Percentiles rank a stretch among this genome's conserved stretches.
Conservation (phyloP, 441 rosid species). For the Hura crepitans region DNA sequence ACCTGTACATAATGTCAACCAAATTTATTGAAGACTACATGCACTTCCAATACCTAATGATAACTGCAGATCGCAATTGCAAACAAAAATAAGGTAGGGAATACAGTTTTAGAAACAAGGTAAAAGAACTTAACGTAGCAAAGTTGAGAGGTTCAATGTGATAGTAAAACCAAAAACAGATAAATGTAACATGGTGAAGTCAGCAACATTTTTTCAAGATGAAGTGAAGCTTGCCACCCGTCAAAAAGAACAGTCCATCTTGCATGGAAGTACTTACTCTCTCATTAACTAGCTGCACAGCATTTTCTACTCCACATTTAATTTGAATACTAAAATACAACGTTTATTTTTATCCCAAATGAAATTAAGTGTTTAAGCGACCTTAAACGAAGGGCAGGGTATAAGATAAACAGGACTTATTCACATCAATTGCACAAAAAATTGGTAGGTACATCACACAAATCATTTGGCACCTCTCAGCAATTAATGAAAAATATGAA, state of each 20-base stretch:
- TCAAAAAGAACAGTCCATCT: background rate
- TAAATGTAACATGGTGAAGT: background rate
- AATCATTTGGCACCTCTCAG: background rate
- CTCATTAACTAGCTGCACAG: background rate
- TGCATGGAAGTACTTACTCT: background rate
- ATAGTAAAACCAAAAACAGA: background rate
- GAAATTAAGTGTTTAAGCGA: too few relatives aligned
- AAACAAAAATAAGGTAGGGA: background rate
- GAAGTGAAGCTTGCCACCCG: background rate
- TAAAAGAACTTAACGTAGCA: background rate
- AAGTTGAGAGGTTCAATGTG: background rate
- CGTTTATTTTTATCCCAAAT: too few relatives aligned
- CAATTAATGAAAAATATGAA: background rate
- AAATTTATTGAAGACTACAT: constrained; percentile 13
- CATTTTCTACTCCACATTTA: background rate
- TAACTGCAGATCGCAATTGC: too few relatives aligned
- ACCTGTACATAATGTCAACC: constrained; percentile 40
- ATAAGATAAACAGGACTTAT: too few relatives aligned
- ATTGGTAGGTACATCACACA: too few relatives aligned
- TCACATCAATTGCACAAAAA: too few relatives aligned
- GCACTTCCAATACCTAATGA: constrained; percentile 4
- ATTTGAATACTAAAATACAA: background rate
- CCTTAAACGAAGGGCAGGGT: too few relatives aligned
- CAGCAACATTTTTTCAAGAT: background rate
- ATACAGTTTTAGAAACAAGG: background rate